phyloP scores from a whole-genome alignment of 1,139 yeast species.

The Geotrichum europaeum region DNA sequence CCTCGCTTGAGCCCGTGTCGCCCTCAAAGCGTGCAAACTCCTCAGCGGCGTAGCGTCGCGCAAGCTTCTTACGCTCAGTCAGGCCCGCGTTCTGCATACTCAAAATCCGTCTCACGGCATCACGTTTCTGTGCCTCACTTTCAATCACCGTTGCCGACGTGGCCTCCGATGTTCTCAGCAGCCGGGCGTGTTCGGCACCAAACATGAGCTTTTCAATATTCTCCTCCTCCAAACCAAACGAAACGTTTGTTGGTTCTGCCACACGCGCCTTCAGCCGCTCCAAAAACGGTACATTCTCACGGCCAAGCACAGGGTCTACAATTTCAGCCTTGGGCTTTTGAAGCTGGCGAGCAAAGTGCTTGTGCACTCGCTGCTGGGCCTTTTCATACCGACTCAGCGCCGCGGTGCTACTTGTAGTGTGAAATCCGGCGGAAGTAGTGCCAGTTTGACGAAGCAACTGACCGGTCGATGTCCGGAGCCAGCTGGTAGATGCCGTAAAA shows the following conservation, averaged over 20 bases:
- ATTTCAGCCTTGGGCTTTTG: slow-evolving; percentile 29
- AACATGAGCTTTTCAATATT: slow-evolving; percentile 72
- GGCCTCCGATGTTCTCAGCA: slow-evolving; percentile 35
- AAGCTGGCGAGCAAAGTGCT: slow-evolving; percentile 33
- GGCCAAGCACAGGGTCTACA: slow-evolving; percentile 81
- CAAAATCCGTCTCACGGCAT: slow-evolving; percentile 65
- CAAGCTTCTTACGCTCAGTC: slow-evolving; percentile 52
- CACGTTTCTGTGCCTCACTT: slow-evolving; percentile 55
- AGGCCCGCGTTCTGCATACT: slow-evolving; percentile 65
- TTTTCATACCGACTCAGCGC: slow-evolving; percentile 14
- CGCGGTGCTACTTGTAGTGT: slow-evolving; percentile 11
- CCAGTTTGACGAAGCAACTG: neutral
- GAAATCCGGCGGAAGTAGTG: slow-evolving; percentile 5
- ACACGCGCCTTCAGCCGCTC: slow-evolving; percentile 60
- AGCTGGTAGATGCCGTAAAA: neutral
- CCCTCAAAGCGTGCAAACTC: slow-evolving; percentile 83
- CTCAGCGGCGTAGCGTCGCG: slow-evolving; percentile 57
- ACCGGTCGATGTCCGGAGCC: neutral
- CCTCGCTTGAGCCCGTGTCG: slow-evolving; percentile 93
- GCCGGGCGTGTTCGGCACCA: slow-evolving; percentile 66
- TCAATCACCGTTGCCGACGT: neutral
- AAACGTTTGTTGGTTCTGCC: slow-evolving; percentile 54
- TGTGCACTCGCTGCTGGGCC: slow-evolving; percentile 29
- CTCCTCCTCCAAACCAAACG: slow-evolving; percentile 33
- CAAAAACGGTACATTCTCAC: slow-evolving; percentile 59